Base-by-base conservation (phyloP, 352 stramenopile species). In the Phytophthora sp. region DNA sequence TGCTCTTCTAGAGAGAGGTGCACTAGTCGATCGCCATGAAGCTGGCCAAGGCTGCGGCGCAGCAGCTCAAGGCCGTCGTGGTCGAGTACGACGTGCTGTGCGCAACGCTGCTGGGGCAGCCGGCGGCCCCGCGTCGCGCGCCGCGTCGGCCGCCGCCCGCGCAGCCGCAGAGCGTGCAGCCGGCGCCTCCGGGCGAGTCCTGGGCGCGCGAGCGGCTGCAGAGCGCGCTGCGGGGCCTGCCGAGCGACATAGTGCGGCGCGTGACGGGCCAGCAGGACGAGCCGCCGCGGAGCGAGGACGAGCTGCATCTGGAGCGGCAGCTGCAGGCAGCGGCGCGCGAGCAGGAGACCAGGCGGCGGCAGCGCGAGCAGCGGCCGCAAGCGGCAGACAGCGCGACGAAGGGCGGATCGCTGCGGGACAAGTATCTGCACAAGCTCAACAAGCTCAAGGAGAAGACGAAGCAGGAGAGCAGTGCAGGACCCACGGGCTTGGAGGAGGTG, bases 51-150 rank as follows among this genome's bases (percentile, higher is more conserved):
- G 80, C 83, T 0, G 80, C 83, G 20, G 45, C 70, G 42, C 84
- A 87, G 69, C 75, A 88, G 66, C 74, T 92, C 68, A 92, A 91
- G 66, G 84, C 65, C 53, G 77, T 92, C 20, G 66, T 92, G 43
- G 57, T 92, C 68, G 84, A 90, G 70, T 92, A 91, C 55, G 84
- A 92, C 46, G 84, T 87, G 51, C 63, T 92, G 35, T 92, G 82
- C 68, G 81, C 79, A 66, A 89, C 84, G 35, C 67, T 89, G 37
- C 55, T 92, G 44, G 83, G 81, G 1, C 71, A 67, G 13, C 80
- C 69, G n/a, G 54, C 54, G 37, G 69, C 60, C 1, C 67, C 64
- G 23, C 52, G 52, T 46, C 66, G 62, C 75, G 60, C 8, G 62
- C 37, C 27, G 67, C 71, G 21, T 10, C 74, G 2, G 63, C 54